Evolutionary conservation across 495 filamentous ascomycete genomes (phyloP), one percentile per base, ranked within the genome.

Genomic region (Amniculicola lignicola): DNA sequence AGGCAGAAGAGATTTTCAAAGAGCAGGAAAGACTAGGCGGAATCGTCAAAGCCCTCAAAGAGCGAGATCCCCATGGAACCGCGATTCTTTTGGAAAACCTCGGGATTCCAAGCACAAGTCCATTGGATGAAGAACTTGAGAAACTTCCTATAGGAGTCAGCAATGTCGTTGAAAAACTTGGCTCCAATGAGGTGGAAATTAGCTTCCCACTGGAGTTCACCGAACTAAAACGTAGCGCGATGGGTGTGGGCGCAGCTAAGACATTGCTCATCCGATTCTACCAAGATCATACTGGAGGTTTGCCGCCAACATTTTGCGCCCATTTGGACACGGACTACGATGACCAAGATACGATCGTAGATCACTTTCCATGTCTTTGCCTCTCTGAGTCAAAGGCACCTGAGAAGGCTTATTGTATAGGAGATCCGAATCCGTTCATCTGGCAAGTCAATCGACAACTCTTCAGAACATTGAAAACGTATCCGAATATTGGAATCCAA

Each of bases 261-360:
- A 57, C 41, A 4, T 9, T 64, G 16, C 27, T 63, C 10, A 15
- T 63, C 6, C 60, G 47, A 5, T 14, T 62, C 1, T 44, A 28
- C 18, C 15, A 59, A 6, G 54, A 48, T 27, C 37, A 47, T 44
- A 25, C 18, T 10, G 21, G 33, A 11, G 38, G 29, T 4, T 27
- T 55, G 19, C 51, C 48, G 0, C 41, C 58, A 0, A 47, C 41
- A 5, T 69, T 67, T 39, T 69, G 67, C 29, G 37, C 62, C 0
- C 67, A 69, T 48, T 50, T 69, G 3, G 56, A 61, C 38, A 52
- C 46, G n/a, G 54, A 51, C 35, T 19, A n/a, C 25, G 29, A 39
- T 16, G 4, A 25, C 22, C 15, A 48, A 39, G 37, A 43, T 18
- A 4, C 16, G 4, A 24, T 14, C 3, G 39, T 24, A n/a, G 54